Evolutionary conservation across 768 basidiomycete genomes (phyloP).

Genomic region (Auricularia heimuer): DNA sequence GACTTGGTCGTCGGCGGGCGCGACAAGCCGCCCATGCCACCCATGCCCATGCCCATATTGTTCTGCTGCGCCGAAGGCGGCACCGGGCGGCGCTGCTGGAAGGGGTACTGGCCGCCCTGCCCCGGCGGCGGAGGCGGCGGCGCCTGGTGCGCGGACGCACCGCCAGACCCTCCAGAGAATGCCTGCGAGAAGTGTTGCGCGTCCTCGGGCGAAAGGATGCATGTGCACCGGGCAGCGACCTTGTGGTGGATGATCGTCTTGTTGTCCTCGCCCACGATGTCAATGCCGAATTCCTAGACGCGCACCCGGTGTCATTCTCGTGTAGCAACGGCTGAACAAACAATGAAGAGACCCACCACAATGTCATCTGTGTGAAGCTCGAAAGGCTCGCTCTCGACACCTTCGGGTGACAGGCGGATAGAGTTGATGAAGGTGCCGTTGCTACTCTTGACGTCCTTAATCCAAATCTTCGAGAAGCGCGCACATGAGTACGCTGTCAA

Average conservation of each 20-base stretch:
- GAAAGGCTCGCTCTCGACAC: slow-evolving; percentile 82
- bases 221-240: slow-evolving; percentile 88
- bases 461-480: slow-evolving; percentile 59
- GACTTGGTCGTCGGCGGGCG: slow-evolving; percentile 21
- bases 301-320: too few species aligned
- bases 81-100: too few species aligned
- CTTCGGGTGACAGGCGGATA: slow-evolving; percentile 81
- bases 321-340: too few species aligned
- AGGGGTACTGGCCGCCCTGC: slow-evolving; percentile 26
- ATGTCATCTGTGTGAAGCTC: slow-evolving; percentile 93
- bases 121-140: slow-evolving; percentile 38
- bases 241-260: slow-evolving; percentile 98
- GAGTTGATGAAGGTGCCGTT: slow-evolving; percentile 93
- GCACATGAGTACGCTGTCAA: not conserved
- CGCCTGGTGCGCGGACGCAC: slow-evolving; percentile 33
- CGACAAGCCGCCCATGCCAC: slow-evolving; percentile 62
- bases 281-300: slow-evolving; percentile 91
- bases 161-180: too few species aligned
- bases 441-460: slow-evolving; percentile 90
- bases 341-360: slow-evolving; percentile 52
- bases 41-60: slow-evolving; percentile 20
- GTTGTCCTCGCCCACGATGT: slow-evolving; percentile 98
- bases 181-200: slow-evolving; percentile 25
- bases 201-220: slow-evolving; percentile 81
- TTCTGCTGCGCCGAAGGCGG: too few species aligned